A percentile compares a stretch with the other conserved stretches of the same genome.
Evolutionary conservation across 768 basidiomycete species (phyloP).

Genomic region (Dioszegia aurantiaca): DNA sequence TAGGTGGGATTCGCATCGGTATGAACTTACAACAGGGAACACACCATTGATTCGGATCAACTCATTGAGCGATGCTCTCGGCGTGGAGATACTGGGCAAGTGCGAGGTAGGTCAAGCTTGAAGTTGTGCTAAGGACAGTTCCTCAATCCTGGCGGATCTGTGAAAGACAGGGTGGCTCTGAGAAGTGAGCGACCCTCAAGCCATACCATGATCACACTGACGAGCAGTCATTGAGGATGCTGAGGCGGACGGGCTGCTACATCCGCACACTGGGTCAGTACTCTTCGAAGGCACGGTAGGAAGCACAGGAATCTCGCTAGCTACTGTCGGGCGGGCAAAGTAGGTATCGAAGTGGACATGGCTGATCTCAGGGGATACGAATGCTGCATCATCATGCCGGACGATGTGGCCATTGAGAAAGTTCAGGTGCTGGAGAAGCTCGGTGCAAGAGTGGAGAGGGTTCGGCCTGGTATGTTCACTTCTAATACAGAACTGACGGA

Average conservation of each 20-base stretch:
- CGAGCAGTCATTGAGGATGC: slow-evolving; percentile 89
- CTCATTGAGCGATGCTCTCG: slow-evolving; percentile 82
- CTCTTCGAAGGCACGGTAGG: slow-evolving; percentile 97
- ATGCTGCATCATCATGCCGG: slow-evolving; percentile 61
- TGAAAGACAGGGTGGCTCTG: slow-evolving; percentile 95
- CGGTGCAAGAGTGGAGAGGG: slow-evolving; percentile 80
- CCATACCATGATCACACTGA: background rate
- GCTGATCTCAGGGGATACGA: slow-evolving; percentile 70
- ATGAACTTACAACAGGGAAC: slow-evolving; percentile 64
- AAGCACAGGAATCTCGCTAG: slow-evolving; percentile 75
- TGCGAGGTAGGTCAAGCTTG: slow-evolving; percentile 66
- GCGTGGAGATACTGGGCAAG: slow-evolving; percentile 92
- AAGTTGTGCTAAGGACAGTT: slow-evolving; percentile 60
- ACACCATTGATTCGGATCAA: slow-evolving; percentile 89
- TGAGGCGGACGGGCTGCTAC: slow-evolving; percentile 73
- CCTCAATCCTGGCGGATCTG: slow-evolving; percentile 93
- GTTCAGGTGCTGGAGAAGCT: slow-evolving; percentile 75
- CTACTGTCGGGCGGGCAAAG: slow-evolving; percentile 86
- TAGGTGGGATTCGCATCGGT: slow-evolving; percentile 60
- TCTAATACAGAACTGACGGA: background rate
- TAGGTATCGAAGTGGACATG: slow-evolving; percentile 48
- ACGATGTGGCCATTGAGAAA: slow-evolving; percentile 75
- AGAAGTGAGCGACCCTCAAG: slow-evolving; percentile 61
- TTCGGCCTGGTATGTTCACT: slow-evolving; percentile 39
- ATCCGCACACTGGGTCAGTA: slow-evolving; percentile 80